Evolutionary conservation across 169 alveolate species (phyloP), one percentile per base, ranked within the genome.

Genomic region (Eimeria acervulina): DNA sequence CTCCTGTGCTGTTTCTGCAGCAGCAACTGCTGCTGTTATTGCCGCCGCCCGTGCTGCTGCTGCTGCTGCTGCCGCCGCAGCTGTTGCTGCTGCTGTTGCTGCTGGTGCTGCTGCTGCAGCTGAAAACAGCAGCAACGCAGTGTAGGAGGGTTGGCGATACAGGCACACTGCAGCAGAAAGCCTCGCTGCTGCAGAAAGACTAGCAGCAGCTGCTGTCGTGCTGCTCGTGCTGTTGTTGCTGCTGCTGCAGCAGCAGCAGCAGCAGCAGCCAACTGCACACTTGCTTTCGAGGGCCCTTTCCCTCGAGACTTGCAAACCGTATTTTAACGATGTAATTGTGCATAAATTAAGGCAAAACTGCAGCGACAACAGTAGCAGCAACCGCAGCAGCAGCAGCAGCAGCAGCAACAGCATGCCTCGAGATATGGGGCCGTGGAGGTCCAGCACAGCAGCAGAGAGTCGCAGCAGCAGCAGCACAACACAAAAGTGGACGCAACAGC

Each of bases 41-140:
- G 93, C 95, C 51, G 74, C 51, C 87, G 95, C 72, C 63, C 90
- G 88, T 76, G 80, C 42, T 94, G 93, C 76, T 63, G 44, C 59
- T 92, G 89, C 70, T 96, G 95, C 94, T 84, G 28, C 98, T 98
- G 91, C 84, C 88, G 28, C 98, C 90, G 15, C 98, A 90, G 70
- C 96, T 90, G 55, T 98, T 98, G 80, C 15, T 61, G 42, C 15
- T 70, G 47, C 44, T 31, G 81, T 44, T 13, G 44, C 81, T 31
- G 81, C 44, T 70, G 23, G 44, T 70, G 40, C 21, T 70, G 84
- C 84, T 72, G 21, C 51, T 72, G 84, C 52, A 15, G 84, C 84
- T 36, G 51, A 13, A 26, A 17, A 12, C 10, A 36, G 51, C 84
- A 72, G 84, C 13, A 72, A 23, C 52, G 36, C 70, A 42, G 90